Evolutionary conservation across 2,329 filamentous ascomycete species (phyloP).

Genomic region (Lachnellula subtilissima): DNA sequence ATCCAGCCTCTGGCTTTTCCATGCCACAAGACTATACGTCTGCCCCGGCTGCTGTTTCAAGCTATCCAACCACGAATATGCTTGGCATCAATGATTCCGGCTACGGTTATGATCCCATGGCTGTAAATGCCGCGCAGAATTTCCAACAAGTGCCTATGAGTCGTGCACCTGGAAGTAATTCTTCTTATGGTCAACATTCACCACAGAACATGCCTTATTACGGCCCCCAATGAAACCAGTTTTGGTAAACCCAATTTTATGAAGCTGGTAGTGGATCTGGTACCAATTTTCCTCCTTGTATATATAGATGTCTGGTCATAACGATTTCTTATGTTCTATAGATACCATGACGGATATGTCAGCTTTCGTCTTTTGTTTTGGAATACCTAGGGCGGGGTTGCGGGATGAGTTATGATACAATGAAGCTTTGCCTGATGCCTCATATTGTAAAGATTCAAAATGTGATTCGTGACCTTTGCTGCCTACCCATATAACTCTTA

Average conservation of each 20-base stretch:
- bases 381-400: constrained; percentile 2
- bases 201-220: constrained; percentile 24
- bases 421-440: neutral
- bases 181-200: constrained; percentile 24
- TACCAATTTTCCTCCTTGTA: constrained; percentile 3
- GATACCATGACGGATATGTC: constrained; percentile 25
- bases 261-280: neutral
- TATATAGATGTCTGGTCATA: constrained; percentile 4
- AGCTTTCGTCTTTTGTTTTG: neutral
- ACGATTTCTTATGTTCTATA: constrained; percentile 14
- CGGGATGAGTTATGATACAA: constrained; percentile 5
- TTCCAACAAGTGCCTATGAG: constrained; percentile 26
- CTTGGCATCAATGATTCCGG: constrained; percentile 21
- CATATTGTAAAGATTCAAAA: neutral
- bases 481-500: neutral
- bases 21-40: constrained; percentile 24
- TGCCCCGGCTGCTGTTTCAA: constrained; percentile 19
- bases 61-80: constrained; percentile 22
- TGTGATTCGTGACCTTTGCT: neutral
- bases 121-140: constrained; percentile 13
- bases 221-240: constrained; percentile 13
- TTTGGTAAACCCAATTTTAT: neutral
- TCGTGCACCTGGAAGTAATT: constrained; percentile 22
- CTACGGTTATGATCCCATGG: constrained; percentile 21
- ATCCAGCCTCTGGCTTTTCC: constrained; percentile 16